Evolutionary conservation across 1,284 basidiomycete genomes (phyloP), one percentile per base, ranked within the genome.

Genomic region (Boletus sp.): DNA sequence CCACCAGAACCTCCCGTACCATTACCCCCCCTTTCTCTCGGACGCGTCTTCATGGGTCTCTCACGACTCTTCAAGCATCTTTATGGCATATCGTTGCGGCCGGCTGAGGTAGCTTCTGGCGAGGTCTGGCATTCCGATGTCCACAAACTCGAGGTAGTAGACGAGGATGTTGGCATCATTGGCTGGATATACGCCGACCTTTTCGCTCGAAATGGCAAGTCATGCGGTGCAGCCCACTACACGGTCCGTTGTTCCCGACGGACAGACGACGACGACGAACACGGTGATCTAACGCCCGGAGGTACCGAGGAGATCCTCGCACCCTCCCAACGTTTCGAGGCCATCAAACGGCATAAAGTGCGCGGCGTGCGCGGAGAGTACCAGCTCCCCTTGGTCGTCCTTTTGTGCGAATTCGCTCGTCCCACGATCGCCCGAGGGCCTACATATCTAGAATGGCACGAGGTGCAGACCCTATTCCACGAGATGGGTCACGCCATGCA

Each of bases 401-500:
- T 99, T 11, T 80, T 97, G 21, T 97, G 94, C 69, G 95, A 97
- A 71, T 98, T 98, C 71, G 79, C 86, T 19, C 82, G 82, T 27
- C 90, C 93, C 17, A 81, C 82, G 0, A 66, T 83, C 17, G 79
- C 82, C n/a, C 77, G 80, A 37, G 89, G 88, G 2, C 83, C 93
- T 3, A 89, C 92, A 0, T 78, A 91, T 46, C 77, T 99, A 30
- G 89, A 90, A 60, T 99, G 97, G 96, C 90, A 93, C 69, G 95
- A 99, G 70, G 93, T 98, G 13, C 83, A 93, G 74, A 99, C 97
- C 2, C 79, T 99, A 25, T 98, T 97, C 77, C 97, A 99, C 71
- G 97, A 99, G 77, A 98, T 99, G 96, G 97, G 97, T 0, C 97
- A 99, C 76, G 97, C 97, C 3, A 95, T 99, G 84, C 97, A 99